Conservation (phyloP, 2,329 filamentous ascomycete genomes). For the Penicillium aurantiogriseum region DNA sequence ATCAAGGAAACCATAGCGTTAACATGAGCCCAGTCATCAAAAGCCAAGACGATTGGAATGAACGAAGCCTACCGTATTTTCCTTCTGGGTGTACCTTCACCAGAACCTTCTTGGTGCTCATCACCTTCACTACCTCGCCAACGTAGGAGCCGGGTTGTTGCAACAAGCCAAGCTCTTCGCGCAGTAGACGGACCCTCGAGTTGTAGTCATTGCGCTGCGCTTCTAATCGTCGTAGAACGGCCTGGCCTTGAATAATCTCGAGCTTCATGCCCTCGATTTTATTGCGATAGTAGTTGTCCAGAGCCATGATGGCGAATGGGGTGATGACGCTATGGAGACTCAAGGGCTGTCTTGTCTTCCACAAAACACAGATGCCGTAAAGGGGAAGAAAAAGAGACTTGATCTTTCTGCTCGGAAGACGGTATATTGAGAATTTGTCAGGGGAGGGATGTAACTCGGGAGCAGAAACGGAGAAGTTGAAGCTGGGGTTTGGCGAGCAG, state of each 20-base stretch:
- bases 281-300: constrained; percentile 99
- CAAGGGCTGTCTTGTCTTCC: constrained; percentile 9
- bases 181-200: constrained; percentile 87
- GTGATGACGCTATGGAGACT: constrained; percentile 26
- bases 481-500: constrained; percentile 5
- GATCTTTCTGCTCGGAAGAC: not conserved
- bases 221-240: constrained; percentile 88
- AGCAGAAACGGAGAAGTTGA: constrained; percentile 1
- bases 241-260: constrained; percentile 98
- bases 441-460: not conserved
- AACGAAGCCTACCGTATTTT: constrained; percentile 79
- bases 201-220: constrained; percentile 99
- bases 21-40: not conserved
- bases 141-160: constrained; percentile 98
- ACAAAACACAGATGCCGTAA: not conserved
- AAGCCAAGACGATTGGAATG: not conserved
- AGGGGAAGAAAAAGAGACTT: not conserved
- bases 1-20: constrained; percentile 8
- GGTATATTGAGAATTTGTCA: not conserved
- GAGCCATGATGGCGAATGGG: constrained; percentile 72
- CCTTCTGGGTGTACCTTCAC: constrained; percentile 99
- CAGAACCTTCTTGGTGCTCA: constrained; percentile 98
- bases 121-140: constrained; percentile 99
- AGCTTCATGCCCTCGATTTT: constrained; percentile 99
- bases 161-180: constrained; percentile 91